Evolutionary conservation across 2,329 filamentous ascomycete genomes (phyloP).

Genomic region (Diaporthe nobilis): DNA sequence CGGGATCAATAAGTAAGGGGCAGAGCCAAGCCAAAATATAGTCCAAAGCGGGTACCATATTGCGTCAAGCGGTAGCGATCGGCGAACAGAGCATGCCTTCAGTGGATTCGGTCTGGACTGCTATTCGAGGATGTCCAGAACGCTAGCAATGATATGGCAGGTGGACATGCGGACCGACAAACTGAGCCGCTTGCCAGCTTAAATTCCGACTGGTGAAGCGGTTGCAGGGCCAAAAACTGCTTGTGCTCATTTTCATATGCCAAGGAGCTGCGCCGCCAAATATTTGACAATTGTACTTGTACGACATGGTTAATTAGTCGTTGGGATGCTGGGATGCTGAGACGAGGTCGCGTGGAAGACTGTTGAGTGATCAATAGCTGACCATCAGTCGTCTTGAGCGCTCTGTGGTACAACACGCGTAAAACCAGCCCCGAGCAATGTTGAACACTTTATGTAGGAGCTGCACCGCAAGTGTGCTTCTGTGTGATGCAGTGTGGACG

Average conservation of each 20-base stretch:
- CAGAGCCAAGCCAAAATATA: slow-evolving; percentile 10
- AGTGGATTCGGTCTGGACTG: background rate
- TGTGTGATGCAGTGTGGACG: background rate
- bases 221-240: background rate
- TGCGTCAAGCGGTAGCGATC: background rate
- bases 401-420: background rate
- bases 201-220: background rate
- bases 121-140: background rate
- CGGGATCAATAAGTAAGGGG: background rate
- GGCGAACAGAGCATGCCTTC: background rate
- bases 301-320: background rate
- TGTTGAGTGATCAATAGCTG: background rate
- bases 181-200: background rate
- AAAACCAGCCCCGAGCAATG: background rate
- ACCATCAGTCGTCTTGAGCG: background rate
- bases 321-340: background rate
- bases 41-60: slow-evolving; percentile 5
- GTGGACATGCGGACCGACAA: background rate
- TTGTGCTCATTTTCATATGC: background rate
- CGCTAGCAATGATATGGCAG: background rate
- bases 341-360: background rate
- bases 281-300: background rate
- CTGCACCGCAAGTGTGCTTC: background rate
- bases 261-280: background rate
- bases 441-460: background rate